Conservation (phyloP, 768 basidiomycete genomes). For the Amanita pseudoporphyria region DNA sequence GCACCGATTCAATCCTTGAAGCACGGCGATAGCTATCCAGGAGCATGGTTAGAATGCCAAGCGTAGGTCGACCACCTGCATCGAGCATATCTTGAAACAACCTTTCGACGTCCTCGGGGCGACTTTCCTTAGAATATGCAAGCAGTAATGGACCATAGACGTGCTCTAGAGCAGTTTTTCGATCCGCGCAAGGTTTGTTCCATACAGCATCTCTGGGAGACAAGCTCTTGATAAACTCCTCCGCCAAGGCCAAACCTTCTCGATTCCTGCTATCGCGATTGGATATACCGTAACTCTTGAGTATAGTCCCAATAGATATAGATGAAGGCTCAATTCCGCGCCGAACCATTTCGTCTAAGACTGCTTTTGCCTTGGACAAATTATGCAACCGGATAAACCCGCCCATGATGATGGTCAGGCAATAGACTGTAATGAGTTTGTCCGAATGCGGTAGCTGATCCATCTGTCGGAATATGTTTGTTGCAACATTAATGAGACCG, state of each 20-base stretch:
- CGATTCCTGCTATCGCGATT: constrained; percentile 32
- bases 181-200: constrained; percentile 28
- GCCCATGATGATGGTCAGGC: constrained; percentile 67
- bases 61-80: constrained; percentile 44
- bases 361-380: constrained; percentile 42
- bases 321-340: constrained; percentile 60
- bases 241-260: constrained; percentile 49
- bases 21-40: constrained; percentile 64
- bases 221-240: constrained; percentile 52
- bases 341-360: constrained; percentile 63
- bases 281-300: constrained; percentile 39
- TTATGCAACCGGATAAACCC: constrained; percentile 55
- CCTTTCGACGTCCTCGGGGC: constrained; percentile 45
- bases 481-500: constrained; percentile 52
- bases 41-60: constrained; percentile 53
- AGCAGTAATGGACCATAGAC: constrained; percentile 56
- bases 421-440: constrained; percentile 43
- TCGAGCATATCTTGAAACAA: constrained; percentile 43
- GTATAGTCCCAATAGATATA: constrained; percentile 57
- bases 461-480: constrained; percentile 62
- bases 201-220: constrained; percentile 28
- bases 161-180: constrained; percentile 36
- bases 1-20: constrained; percentile 43
- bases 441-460: constrained; percentile 28
- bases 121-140: constrained; percentile 33